A percentile compares a stretch with the other conserved stretches of the same genome.
phyloP scores from a whole-genome alignment of 257 asterid genomes.

The Paulownia fortunei region DNA sequence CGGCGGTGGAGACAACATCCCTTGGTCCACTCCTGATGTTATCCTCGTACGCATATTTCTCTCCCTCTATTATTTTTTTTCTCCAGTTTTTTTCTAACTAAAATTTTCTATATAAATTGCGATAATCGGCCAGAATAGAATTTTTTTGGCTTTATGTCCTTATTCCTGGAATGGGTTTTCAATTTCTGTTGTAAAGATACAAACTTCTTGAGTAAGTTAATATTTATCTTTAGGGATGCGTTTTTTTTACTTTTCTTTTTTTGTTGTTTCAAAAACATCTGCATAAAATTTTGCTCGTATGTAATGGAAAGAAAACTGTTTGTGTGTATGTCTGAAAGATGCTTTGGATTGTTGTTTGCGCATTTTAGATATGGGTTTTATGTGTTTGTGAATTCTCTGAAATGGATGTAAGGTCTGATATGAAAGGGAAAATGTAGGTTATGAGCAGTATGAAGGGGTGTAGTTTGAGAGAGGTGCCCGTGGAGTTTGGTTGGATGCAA shows the following conservation, averaged over 20 bases:
- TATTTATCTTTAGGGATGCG: neutral
- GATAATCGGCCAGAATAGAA: neutral
- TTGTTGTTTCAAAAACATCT: too few species aligned
- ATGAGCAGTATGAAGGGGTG: neutral
- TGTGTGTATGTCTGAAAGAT: neutral
- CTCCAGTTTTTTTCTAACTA: too few species aligned
- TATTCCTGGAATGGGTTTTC: slow-evolving; percentile 20
- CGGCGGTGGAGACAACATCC: slow-evolving; percentile 72
- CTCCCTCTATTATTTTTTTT: neutral
- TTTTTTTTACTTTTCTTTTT: too few species aligned
- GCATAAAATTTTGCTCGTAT: too few species aligned
- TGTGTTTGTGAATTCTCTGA: slow-evolving; percentile 15
- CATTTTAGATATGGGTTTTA: neutral
- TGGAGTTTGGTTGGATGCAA: neutral
- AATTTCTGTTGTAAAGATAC: slow-evolving; percentile 13
- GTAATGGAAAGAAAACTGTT: neutral
- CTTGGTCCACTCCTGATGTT: slow-evolving; percentile 66
- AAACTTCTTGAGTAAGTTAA: neutral
- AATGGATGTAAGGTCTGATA: slow-evolving; percentile 11
- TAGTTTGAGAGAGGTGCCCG: too few species aligned
- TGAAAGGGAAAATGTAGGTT: neutral
- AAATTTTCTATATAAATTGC: neutral
- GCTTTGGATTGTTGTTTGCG: slow-evolving; percentile 1
- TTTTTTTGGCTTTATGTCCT: neutral
- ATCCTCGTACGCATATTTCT: slow-evolving; percentile 44